Evolutionary conservation across 2,329 filamentous ascomycete species (phyloP).

Genomic region (Fusarium sp.): DNA sequence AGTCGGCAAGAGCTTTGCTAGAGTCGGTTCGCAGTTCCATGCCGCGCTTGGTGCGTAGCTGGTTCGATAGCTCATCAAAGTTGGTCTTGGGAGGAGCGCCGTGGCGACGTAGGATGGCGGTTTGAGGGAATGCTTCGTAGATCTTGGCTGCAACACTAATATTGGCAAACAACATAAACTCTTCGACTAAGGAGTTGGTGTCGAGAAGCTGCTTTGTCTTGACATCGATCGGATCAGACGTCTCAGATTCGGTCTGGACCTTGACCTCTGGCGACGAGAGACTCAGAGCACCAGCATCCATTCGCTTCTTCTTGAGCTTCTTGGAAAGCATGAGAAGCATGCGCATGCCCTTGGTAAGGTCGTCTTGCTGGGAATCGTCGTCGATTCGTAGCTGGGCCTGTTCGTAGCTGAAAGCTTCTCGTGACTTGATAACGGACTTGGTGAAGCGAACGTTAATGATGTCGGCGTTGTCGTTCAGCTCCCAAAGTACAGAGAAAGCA

Average conservation of each 20-base stretch:
- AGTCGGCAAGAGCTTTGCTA: constrained; percentile 93
- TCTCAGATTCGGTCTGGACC: constrained; percentile 95
- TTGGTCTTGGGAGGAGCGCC: constrained; percentile 93
- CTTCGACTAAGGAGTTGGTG: constrained; percentile 97
- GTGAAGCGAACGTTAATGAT: constrained; percentile 90
- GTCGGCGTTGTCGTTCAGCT: constrained; percentile 87
- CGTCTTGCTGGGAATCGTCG: constrained; percentile 87
- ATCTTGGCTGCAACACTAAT: constrained; percentile 93
- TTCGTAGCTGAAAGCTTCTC: constrained; percentile 98
- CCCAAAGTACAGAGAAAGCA: constrained; percentile 90
- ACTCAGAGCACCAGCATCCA: constrained; percentile 95
- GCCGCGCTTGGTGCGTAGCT: constrained; percentile 88
- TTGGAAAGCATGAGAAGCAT: constrained; percentile 90
- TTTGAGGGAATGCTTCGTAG: constrained; percentile 93
- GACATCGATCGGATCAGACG: constrained; percentile 94
- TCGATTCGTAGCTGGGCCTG: constrained; percentile 95
- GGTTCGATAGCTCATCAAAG: constrained; percentile 93
- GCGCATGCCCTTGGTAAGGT: constrained; percentile 91
- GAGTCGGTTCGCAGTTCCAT: constrained; percentile 87
- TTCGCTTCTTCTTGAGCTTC: constrained; percentile 93
- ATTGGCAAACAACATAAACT: constrained; percentile 99
- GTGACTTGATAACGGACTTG: constrained; percentile 97
- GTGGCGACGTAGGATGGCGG: constrained; percentile 92
- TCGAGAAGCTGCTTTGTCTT: constrained; percentile 95
- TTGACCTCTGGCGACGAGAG: constrained; percentile 98